Conservation (phyloP, 345 rosid species). For the Pistacia atlantica region DNA sequence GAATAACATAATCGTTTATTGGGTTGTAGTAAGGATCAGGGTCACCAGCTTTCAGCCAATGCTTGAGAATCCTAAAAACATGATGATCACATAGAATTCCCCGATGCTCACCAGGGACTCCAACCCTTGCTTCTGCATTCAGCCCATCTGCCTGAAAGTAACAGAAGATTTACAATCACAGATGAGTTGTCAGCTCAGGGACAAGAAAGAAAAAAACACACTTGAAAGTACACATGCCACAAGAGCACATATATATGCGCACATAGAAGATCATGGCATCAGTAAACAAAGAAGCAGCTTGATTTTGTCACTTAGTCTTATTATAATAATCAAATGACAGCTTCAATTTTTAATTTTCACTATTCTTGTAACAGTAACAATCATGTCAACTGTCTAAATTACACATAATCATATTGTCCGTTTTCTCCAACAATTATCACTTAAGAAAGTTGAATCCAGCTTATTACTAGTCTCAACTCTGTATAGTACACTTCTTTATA, state of each 20-base stretch:
- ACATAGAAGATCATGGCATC: too few relatives aligned
- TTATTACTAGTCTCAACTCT: not conserved
- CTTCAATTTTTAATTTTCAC: not conserved
- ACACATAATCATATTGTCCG: not conserved
- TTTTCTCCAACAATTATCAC: not conserved
- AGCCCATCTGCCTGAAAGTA: constrained; percentile 84
- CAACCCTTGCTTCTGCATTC: constrained; percentile 90
- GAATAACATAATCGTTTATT: constrained; percentile 77
- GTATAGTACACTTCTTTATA: not conserved
- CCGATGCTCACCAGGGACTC: constrained; percentile 91
- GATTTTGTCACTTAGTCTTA: not conserved
- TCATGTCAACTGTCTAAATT: not conserved
- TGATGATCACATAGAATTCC: constrained; percentile 89
- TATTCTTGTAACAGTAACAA: not conserved
- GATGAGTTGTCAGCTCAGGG: not conserved
- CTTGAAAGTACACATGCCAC: not conserved
- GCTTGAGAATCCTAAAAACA: constrained; percentile 77
- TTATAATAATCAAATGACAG: not conserved
- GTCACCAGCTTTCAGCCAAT: constrained; percentile 85
- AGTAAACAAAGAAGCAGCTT: not conserved
- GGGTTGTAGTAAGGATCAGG: constrained; percentile 92
- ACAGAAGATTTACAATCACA: not conserved
- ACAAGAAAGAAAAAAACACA: not conserved
- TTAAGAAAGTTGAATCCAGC: not conserved
- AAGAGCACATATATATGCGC: not conserved